Base-by-base conservation (phyloP, 495 filamentous ascomycete genomes). In the Talaromyces proteolyticus region DNA sequence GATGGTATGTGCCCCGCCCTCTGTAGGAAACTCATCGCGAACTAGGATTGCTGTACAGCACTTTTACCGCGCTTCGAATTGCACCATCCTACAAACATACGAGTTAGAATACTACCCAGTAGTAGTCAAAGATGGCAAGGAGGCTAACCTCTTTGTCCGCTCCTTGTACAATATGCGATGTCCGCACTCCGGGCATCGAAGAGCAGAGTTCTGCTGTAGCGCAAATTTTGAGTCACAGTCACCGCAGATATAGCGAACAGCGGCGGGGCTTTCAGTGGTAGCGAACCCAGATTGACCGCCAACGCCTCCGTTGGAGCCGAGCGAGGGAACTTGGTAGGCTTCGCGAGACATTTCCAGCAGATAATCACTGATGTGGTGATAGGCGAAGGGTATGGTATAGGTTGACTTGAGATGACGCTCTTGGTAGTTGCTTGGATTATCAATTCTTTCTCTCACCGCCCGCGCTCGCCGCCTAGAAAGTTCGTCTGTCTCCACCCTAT, bases 141-240 rank as follows among this genome's bases (percentile, higher is more conserved):
- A 65, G n/a, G n/a, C 83, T 67, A 65, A 96, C 93, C 94, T 79
- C 77, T 95, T 96, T 25, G 93, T 99, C 58, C 93, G 72, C 81
- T 95, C 89, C 79, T 99, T 99, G 69, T 96, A 96, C 52, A 99
- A 72, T 45, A 99, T 89, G 52, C 93, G 86, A 63, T 95, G 90
- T 20, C 93, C 94, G 64, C 93, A 99, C 68, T 92, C 89, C 69
- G 91, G 89, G 75, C 93, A 99, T 21, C 93, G 82, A 57, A 97
- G 94, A 48, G 87, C 85, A 57, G 95, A 91, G 49, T 83, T 88
- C 52, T 86, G 80, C 69, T 88, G 87, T 57, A 97, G 74, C 7
- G 82, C 76, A 18, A 95, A 89, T 51, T 86, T 85, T 47, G 79
- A 70, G 50, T 88, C 87, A 77, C 93, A 98, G 71, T 96, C 90